These are phyloP conservation scores for Lipomyces orientalis DNA, from an alignment of 805 yeast genomes.

Conservation along the genomic window DNA sequence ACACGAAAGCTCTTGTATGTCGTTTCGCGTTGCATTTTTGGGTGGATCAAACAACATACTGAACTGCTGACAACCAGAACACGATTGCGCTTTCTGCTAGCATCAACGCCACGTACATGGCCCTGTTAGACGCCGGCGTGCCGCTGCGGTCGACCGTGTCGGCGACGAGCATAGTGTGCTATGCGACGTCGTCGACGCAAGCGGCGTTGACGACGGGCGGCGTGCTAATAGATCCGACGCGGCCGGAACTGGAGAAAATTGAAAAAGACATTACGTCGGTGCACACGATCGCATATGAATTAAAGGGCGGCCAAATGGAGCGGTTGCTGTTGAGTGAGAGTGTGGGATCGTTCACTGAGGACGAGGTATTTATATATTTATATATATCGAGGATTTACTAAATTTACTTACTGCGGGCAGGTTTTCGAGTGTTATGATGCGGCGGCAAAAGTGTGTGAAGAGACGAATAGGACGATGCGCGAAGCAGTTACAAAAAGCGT, in stretches of 20 bases:
- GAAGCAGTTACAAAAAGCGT: constrained; percentile 46
- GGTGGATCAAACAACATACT: too few relatives aligned
- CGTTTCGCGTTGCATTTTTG: background rate
- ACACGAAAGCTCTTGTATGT: constrained; percentile 42
- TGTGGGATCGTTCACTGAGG: constrained; percentile 68
- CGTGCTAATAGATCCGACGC: constrained; percentile 58
- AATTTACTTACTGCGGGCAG: constrained; percentile 1
- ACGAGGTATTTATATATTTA: constrained; percentile 48
- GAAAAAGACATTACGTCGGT: constrained; percentile 50
- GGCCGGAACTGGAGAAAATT: constrained; percentile 35
- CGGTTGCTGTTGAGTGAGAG: constrained; percentile 74
- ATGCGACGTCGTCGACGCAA: background rate
- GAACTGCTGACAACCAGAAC: constrained; percentile 1
- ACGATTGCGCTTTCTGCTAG: constrained; percentile 67
- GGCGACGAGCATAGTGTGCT: constrained; percentile 22
- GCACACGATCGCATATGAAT: constrained; percentile 68
- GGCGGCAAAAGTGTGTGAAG: constrained; percentile 56
- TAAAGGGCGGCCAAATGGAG: constrained; percentile 56
- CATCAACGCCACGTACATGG: constrained; percentile 73
- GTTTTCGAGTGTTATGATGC: constrained; percentile 58
- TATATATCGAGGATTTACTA: too few relatives aligned
- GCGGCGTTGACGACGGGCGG: constrained; percentile 56
- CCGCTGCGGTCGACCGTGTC: constrained; percentile 52
- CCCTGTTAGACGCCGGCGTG: constrained; percentile 80
- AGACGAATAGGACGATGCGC: constrained; percentile 55